phyloP scores from a whole-genome alignment of 2,329 filamentous ascomycete genomes.

The Ustulina deusta region DNA sequence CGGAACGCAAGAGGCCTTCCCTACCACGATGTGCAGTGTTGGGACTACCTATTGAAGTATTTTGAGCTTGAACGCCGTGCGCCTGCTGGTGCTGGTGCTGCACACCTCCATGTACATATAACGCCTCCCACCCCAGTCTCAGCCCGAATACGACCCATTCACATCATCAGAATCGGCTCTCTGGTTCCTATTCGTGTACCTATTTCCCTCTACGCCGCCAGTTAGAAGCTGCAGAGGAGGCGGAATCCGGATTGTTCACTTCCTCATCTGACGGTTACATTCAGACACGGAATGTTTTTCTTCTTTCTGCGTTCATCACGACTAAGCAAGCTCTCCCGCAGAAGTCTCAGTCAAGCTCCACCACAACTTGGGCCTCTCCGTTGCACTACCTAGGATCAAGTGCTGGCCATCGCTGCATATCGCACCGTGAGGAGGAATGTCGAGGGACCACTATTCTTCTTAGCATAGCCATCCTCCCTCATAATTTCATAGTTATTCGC shows the following conservation, averaged over 20 bases:
- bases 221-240: constrained; percentile 29
- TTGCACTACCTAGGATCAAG: constrained; percentile 26
- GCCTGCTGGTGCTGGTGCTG: constrained; percentile 7
- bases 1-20: constrained; percentile 34
- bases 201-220: constrained; percentile 23
- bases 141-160: constrained; percentile 33
- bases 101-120: constrained; percentile 25
- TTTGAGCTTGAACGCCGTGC: constrained; percentile 20
- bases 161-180: constrained; percentile 14
- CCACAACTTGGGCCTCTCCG: constrained; percentile 21
- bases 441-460: constrained; percentile 30
- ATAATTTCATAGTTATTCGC: constrained; percentile 11
- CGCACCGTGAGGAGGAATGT: constrained; percentile 28
- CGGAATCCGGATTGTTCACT: constrained; percentile 23
- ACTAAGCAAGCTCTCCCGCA: constrained; percentile 20
- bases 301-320: constrained; percentile 13
- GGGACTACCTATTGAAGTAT: neutral
- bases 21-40: constrained; percentile 31
- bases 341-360: constrained; percentile 22
- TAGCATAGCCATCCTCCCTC: constrained; percentile 24
- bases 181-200: constrained; percentile 34
- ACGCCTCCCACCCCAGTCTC: constrained; percentile 26
- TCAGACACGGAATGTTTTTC: constrained; percentile 20
- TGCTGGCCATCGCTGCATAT: constrained; percentile 32
- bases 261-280: constrained; percentile 35